phyloP scores from a whole-genome alignment of 371 early-diverging fungal species.

The Circinella minor region DNA sequence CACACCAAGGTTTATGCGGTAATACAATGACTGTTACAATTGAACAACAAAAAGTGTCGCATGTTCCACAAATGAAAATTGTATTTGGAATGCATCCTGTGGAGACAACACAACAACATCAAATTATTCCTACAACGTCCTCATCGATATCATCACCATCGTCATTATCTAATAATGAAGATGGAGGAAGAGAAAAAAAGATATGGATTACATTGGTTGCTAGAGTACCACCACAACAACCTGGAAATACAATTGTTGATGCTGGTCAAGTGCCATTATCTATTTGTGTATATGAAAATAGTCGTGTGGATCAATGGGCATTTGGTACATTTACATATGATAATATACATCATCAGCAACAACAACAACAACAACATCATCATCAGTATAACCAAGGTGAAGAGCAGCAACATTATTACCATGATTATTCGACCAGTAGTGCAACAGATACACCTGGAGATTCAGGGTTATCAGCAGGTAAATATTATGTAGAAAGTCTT shows the following conservation, averaged over 20 bases:
- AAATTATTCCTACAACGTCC: neutral
- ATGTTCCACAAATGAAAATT: conserved; percentile 10
- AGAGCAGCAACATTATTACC: neutral
- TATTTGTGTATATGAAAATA: conserved; percentile 4
- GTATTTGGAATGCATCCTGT: conserved; percentile 20
- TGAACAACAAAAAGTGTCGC: neutral
- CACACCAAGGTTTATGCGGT: conserved; percentile 11
- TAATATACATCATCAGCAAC: neutral
- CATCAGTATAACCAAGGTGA: neutral
- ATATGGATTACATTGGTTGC: conserved; percentile 22
- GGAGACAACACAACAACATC: conserved; percentile 23
- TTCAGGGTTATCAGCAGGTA: neutral
- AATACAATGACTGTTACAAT: conserved; percentile 7
- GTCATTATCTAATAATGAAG: neutral
- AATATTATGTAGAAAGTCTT: no score
- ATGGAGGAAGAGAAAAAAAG: neutral
- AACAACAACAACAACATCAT: conserved; percentile 4
- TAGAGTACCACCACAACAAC: conserved; percentile 15
- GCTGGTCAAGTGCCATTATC: conserved; percentile 19
- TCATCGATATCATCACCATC: neutral
- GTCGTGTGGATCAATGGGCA: conserved; percentile 14
- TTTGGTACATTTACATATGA: conserved; percentile 27
- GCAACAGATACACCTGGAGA: neutral
- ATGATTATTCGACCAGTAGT: neutral
- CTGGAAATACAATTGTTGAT: neutral